Base-by-base conservation (phyloP, 2,329 filamentous ascomycete genomes). In the Chaetomiaceae sp. region DNA sequence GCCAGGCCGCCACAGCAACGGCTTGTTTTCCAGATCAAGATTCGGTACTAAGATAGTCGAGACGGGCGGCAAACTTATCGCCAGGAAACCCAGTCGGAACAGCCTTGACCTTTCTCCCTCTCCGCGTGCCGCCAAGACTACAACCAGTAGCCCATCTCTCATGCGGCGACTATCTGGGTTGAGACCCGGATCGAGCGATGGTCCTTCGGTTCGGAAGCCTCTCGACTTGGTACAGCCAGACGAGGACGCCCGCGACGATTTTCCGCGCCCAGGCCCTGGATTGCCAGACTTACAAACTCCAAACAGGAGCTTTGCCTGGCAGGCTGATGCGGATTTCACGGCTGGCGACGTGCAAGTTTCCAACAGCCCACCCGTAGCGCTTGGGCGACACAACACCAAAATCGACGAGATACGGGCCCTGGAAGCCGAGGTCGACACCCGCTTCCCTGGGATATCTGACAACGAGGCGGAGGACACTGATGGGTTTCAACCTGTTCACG, bases 301-400 rank as follows among this genome's bases (percentile, higher is more conserved):
- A 0, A 72, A 75, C 45, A 79, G 76, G 62, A 76, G 72, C 57
- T 77, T 73, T 50, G 74, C 72, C 7, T 82, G 78, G 78, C 68
- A 81, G 50, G 63, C 79, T 6, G 78, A 82, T 30, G 72, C 74
- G 5, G 79, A 82, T 48, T 81, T 82, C 56, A 81, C 79, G 0
- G 78, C 73, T 10, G 71, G 73, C 37, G 78, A 81, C 51, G 53
- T 81, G 34, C 77, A 81, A 51, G 61, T 77, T 30, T 82, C 79
- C 0, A 70, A 76, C 55, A 82, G 78, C 54, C 78, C 78, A n/a
- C 73, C 75, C 27, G 70, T 81, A 45, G 67, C 63, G 23, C 64
- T 72, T 19, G 64, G 58, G 39, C 65, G 65, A 35, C 65, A 60
- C 51, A 70, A 68, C 47, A 64, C 62, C 34, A 65, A 64, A 40